Percentiles rank a stretch among this genome's conserved stretches.
Conservation (phyloP, 2,329 filamentous ascomycete genomes). For the Teratosphaeria viscida region DNA sequence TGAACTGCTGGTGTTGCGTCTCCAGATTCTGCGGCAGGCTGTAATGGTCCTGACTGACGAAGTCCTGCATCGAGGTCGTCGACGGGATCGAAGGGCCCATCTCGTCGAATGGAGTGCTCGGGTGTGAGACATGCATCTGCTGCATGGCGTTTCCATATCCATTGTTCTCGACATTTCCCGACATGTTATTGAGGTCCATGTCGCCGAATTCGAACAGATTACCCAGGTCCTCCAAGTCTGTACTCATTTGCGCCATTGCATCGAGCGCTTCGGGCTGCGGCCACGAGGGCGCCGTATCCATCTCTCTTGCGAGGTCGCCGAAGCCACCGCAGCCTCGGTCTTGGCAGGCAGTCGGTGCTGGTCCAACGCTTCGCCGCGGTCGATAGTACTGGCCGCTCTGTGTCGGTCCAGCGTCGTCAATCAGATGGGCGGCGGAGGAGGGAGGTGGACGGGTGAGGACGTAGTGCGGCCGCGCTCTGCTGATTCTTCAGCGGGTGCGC, state of each 20-base stretch:
- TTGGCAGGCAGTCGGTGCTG: not conserved
- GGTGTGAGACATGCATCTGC: slow-evolving; percentile 15
- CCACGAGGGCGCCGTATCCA: slow-evolving; percentile 20
- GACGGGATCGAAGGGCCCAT: slow-evolving; percentile 10
- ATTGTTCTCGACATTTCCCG: slow-evolving; percentile 7
- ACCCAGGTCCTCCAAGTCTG: slow-evolving; percentile 33
- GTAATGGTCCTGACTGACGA: slow-evolving; percentile 19
- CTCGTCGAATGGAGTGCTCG: slow-evolving; percentile 20
- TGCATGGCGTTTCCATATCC: slow-evolving; percentile 16
- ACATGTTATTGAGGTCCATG: slow-evolving; percentile 19
- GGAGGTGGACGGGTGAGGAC: not conserved
- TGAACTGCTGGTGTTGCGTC: slow-evolving; percentile 2
- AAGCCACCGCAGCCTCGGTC: not conserved
- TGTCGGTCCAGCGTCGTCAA: not conserved
- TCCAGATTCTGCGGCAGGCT: slow-evolving; percentile 11
- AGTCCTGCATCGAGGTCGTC: slow-evolving; percentile 21
- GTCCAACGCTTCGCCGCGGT: not conserved
- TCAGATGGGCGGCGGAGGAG: not conserved
- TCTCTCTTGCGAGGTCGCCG: not conserved
- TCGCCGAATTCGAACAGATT: slow-evolving; percentile 33
- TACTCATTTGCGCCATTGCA: slow-evolving; percentile 28
- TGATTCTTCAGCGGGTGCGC: not conserved
- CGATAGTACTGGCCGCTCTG: not conserved
- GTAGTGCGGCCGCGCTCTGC: not conserved
- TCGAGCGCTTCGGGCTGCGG: slow-evolving; percentile 29